phyloP scores from a whole-genome alignment of 768 basidiomycete genomes.

The Pulveroboletus sp. region DNA sequence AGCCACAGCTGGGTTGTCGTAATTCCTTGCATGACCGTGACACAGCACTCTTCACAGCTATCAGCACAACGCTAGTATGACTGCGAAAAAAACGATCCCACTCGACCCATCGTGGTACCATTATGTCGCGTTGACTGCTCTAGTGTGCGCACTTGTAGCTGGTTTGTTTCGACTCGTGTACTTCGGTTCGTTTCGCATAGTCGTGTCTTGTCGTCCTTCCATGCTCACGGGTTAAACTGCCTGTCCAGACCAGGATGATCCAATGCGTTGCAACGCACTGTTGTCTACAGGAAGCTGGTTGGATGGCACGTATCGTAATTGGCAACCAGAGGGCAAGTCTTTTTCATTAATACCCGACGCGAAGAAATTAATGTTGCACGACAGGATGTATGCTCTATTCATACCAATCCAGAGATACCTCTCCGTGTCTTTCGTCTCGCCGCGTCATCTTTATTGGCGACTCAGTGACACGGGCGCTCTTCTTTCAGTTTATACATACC shows the following conservation, averaged over 20 bases:
- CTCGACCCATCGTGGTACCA: slow-evolving; percentile 53
- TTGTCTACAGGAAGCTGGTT: slow-evolving; percentile 77
- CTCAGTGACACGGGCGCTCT: slow-evolving; percentile 76
- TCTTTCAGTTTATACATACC: slow-evolving; percentile 66
- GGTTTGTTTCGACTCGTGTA: slow-evolving; percentile 44
- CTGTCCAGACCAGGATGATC: slow-evolving; percentile 64
- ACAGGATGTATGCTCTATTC: slow-evolving; percentile 78
- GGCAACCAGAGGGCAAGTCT: slow-evolving; percentile 78
- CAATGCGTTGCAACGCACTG: slow-evolving; percentile 68
- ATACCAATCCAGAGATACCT: slow-evolving; percentile 55
- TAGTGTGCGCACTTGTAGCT: slow-evolving; percentile 39
- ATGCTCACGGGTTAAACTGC: slow-evolving; percentile 1
- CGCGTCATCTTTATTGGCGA: slow-evolving; percentile 81
- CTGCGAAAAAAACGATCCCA: slow-evolving; percentile 28
- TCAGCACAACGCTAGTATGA: slow-evolving; percentile 23
- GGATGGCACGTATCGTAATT: slow-evolving; percentile 61
- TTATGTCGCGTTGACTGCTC: slow-evolving; percentile 38
- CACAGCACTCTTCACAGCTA: background rate
- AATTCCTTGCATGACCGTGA: background rate
- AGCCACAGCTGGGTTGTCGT: background rate
- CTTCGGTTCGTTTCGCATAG: slow-evolving; percentile 34
- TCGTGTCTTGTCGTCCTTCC: background rate
- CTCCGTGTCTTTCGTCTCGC: slow-evolving; percentile 53
- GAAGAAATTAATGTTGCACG: slow-evolving; percentile 8
- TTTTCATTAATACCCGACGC: slow-evolving; percentile 24